Evolutionary conservation across 148 eudicot species (phyloP), one percentile per base, ranked within the genome.

Genomic region (Pharnaceum exiguum): DNA sequence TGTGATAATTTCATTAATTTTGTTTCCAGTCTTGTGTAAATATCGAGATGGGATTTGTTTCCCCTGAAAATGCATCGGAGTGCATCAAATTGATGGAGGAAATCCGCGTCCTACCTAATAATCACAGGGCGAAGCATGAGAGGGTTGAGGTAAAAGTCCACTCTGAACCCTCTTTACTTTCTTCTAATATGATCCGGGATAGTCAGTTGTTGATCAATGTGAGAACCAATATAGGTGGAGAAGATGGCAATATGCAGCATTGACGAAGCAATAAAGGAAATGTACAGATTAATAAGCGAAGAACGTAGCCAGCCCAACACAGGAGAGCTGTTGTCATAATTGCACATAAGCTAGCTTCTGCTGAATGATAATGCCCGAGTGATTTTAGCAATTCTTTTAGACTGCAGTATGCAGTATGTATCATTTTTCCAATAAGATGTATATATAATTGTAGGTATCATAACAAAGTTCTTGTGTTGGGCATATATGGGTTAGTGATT

Each of bases 61-160:
- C 99, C 23, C 96, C 96, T 19, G 99, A 94, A 78, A 94, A 67
- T 75, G 84, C 76, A 32, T 28, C 67, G n/a, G 80, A 89, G 74
- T 79, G 95, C 77, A 75, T 83, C 71, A 77, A 77, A 49, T 60
- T 94, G 82, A 77, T 70, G 44, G 87, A 84, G 11, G 84, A 83
- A 51, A 72, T 79, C 23, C 85, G 89, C 46, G 49, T 45, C 46
- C 95, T 94, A 46, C 96, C 99, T 10, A 54, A 44, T 32, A 59
- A 67, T 32, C 96, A 94, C 78, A 82, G 71, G 79, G 91, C 85
- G 58, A 78, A 72, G 66, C 62, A 68, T 59, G 72, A 68, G 63
- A 54, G 66, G 49, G 61, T 76, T 56, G 95, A 89, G 91, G 99
- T 94, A 70, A 70, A 42, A 9, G 15, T 13, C 19, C 1, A 7